Evolutionary conservation across 2,329 filamentous ascomycete species (phyloP), one percentile per base, ranked within the genome.

Genomic region (Cordyceps javanica): DNA sequence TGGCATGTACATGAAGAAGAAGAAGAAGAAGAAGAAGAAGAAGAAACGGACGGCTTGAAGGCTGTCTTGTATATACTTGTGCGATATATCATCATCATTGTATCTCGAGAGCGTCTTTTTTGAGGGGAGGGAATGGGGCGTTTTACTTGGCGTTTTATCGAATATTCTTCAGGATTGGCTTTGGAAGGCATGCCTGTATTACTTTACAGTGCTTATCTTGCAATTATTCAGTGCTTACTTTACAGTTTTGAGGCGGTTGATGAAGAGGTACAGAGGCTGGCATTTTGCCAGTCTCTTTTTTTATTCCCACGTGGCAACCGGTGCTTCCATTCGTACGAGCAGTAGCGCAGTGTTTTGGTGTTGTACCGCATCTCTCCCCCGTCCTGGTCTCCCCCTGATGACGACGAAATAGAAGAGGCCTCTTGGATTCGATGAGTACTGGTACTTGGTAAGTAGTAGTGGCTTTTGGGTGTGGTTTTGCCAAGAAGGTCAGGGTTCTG

Each of bases 1-100:
- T 44, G 14, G 34, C 38, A 42, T 53, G 50, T 53, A 53, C 50
- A 54, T 44, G 51, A 34, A 44, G n/a, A n/a, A 25, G 38, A 26
- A 54, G n/a, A n/a, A n/a, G n/a, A n/a, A n/a, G n/a, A n/a, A n/a
- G n/a, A n/a, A n/a, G n/a, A n/a, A n/a, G n/a, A n/a, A n/a, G n/a
- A n/a, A n/a, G n/a, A n/a, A n/a, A 42, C 34, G 19, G 38, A 42
- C 38, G 38, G 5, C 34, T 39, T n/a, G 25, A n/a, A 16, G n/a
- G 39, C 5, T 28, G 39, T 45, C 41, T 46, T 45, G 39, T 55
- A 45, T 45, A 54, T 45, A 54, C 28, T 21, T 45, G 42, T 41
- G 13, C 36, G 50, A 52, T 42, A 41, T 30, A 42, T 14, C 36
- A 52, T 14, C 36, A 30, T 52, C 44, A 46, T 41, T 19, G n/a